phyloP scores from a whole-genome alignment of 345 rosid species.

The Citrus unshiu region DNA sequence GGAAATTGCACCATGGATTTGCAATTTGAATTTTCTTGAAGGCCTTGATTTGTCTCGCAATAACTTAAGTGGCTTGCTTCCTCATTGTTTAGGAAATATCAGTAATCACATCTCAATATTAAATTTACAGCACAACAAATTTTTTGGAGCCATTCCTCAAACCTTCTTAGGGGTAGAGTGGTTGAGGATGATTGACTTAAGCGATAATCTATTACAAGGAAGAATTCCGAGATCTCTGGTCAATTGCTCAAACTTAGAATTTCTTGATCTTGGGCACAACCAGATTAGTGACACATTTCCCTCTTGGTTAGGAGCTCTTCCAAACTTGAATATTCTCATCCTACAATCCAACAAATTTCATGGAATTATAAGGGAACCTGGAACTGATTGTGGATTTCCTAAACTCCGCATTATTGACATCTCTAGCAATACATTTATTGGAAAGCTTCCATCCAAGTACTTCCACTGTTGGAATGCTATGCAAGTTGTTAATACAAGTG shows the following conservation, averaged over 20 bases:
- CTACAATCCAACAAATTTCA: background rate
- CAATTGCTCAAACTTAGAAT: background rate
- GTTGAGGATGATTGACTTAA: background rate
- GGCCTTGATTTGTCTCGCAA: conserved; percentile 11
- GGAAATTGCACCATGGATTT: background rate
- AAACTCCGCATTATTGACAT: too few relatives aligned
- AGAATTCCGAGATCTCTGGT: background rate
- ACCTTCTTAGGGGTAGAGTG: background rate
- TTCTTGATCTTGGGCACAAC: background rate
- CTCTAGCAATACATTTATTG: background rate
- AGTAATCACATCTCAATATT: background rate
- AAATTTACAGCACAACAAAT: background rate
- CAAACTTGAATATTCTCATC: background rate
- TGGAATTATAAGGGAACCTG: too few relatives aligned
- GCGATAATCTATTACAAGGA: background rate
- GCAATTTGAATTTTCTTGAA: background rate
- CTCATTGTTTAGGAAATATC: conserved; percentile 6
- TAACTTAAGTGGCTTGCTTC: conserved; percentile 12
- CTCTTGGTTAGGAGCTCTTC: background rate
- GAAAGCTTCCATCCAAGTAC: conserved; percentile 2
- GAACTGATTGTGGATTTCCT: too few relatives aligned
- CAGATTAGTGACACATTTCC: background rate
- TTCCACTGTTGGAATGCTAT: conserved; percentile 6
- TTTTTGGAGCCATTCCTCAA: background rate
- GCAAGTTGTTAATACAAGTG: background rate